Evolutionary conservation across 2,329 filamentous ascomycete species (phyloP), one percentile per base, ranked within the genome.

Genomic region (Aureobasidium uvarum): DNA sequence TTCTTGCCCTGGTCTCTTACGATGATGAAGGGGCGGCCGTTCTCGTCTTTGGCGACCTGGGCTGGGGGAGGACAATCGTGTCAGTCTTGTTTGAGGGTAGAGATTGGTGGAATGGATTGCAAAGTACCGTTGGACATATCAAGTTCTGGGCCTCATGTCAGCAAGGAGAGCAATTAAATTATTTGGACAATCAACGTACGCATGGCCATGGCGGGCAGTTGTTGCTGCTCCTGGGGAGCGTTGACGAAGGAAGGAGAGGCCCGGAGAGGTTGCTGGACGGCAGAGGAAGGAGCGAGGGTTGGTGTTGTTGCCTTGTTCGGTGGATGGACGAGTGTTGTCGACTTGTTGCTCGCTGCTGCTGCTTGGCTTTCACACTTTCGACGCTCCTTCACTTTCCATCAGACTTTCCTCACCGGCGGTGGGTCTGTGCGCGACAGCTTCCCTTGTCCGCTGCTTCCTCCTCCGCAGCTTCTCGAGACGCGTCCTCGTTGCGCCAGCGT

Each of bases 1-100:
- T 98, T 99, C 82, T 88, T 96, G 76, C 94, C 94, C 80, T 99
- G 95, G 77, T 99, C 95, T 88, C 95, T 86, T 73, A 99, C 95
- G 70, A 99, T 89, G 77, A 99, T 99, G 80, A 99, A 99, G 45
- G 95, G 95, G 76, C 95, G 87, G 68, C 95, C 95, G 78, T 95
- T 89, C 81, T 99, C 95, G 84, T 99, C 95, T 83, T 96, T 96
- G 84, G 97, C 87, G 79, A 99, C 81, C 78, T 86, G 83, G 74
- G 86, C 86, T 86, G 69, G 64, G 67, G 31, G 62, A 69, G 10
- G 18, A 43, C 6, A 31, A 38, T 8, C 18, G 48, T 6, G 41
- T 66, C 48, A 66, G 64, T 55, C n/a, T 60, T 52, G 45, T 14
- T 28, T 23, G 41, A 8, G 5, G n/a, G 39, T 16, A 13, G 39